A percentile compares a stretch with the other conserved stretches of the same genome.
Evolutionary conservation across 2,329 filamentous ascomycete genomes (phyloP).

Genomic region (Fusarium kyushuense): DNA sequence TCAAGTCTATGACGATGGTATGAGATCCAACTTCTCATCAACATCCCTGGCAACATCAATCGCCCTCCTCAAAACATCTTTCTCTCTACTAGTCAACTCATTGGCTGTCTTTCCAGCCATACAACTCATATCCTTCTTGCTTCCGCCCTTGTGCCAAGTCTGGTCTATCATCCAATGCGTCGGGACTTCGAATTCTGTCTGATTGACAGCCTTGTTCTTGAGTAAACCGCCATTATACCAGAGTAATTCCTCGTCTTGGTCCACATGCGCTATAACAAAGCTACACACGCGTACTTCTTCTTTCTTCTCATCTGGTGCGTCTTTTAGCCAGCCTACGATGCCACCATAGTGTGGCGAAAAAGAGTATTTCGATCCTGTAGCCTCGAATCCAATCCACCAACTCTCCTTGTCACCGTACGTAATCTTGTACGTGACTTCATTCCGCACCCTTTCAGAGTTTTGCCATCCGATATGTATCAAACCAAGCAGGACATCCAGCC

Average conservation of each 20-base stretch:
- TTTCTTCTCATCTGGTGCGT: not conserved
- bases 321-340: conserved; percentile 53
- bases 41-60: conserved; percentile 29
- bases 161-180: conserved; percentile 57
- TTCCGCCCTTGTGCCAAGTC: conserved; percentile 52
- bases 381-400: conserved; percentile 60
- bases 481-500: conserved; percentile 53
- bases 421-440: conserved; percentile 56
- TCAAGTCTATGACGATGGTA: conserved; percentile 10
- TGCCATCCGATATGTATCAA: conserved; percentile 60
- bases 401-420: conserved; percentile 61
- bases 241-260: conserved; percentile 53
- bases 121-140: conserved; percentile 54
- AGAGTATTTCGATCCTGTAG: conserved; percentile 53
- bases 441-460: conserved; percentile 55
- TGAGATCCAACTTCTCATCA: conserved; percentile 19
- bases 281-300: conserved; percentile 52
- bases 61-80: conserved; percentile 5
- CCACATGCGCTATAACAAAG: conserved; percentile 58
- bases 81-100: conserved; percentile 13
- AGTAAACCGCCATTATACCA: conserved; percentile 60
- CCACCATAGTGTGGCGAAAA: conserved; percentile 58
- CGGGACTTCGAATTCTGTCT: conserved; percentile 52
- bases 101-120: conserved; percentile 48
- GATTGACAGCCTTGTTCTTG: conserved; percentile 54